phyloP scores from a whole-genome alignment of 176 grass and related monocot species.

The Cocos nucifera region DNA sequence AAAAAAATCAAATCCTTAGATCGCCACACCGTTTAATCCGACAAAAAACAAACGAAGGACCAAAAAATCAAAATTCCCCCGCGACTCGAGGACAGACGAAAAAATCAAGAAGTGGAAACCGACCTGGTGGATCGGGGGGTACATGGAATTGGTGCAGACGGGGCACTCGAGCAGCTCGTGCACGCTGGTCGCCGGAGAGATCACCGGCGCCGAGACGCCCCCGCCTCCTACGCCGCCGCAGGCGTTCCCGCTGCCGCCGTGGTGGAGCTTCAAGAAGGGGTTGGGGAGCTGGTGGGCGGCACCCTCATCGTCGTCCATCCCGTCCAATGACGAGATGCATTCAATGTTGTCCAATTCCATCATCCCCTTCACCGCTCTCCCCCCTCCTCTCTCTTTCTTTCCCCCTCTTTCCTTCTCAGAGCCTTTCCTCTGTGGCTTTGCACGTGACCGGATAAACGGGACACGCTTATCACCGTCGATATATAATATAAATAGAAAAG shows the following conservation, averaged over 20 bases:
- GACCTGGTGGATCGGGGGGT: slow-evolving; percentile 75
- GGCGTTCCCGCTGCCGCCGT: not conserved
- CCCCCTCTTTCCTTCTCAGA: too few relatives aligned
- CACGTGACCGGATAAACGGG: too few relatives aligned
- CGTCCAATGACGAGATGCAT: slow-evolving; percentile 61
- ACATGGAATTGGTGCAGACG: slow-evolving; percentile 98
- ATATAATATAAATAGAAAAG: too few relatives aligned
- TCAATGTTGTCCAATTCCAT: slow-evolving; percentile 70
- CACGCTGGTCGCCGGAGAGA: slow-evolving; percentile 43
- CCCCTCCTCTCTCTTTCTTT: not conserved
- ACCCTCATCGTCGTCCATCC: slow-evolving; percentile 35
- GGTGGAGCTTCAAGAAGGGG: slow-evolving; percentile 40
- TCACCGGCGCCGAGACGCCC: not conserved
- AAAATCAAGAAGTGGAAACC: slow-evolving; percentile 8
- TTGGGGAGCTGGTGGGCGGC: slow-evolving; percentile 23
- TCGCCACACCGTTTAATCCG: not conserved
- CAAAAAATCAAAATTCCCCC: slow-evolving; percentile 8
- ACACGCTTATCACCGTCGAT: too few relatives aligned
- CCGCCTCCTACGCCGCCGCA: not conserved
- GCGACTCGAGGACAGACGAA: slow-evolving; percentile 17
- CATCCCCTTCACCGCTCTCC: not conserved
- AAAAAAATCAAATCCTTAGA: too few relatives aligned
- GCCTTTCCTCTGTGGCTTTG: too few relatives aligned
- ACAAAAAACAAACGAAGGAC: slow-evolving; percentile 4
- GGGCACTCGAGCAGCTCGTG: slow-evolving; percentile 97